Conservation (phyloP, 768 basidiomycete species). For the Pluteus cervinus region DNA sequence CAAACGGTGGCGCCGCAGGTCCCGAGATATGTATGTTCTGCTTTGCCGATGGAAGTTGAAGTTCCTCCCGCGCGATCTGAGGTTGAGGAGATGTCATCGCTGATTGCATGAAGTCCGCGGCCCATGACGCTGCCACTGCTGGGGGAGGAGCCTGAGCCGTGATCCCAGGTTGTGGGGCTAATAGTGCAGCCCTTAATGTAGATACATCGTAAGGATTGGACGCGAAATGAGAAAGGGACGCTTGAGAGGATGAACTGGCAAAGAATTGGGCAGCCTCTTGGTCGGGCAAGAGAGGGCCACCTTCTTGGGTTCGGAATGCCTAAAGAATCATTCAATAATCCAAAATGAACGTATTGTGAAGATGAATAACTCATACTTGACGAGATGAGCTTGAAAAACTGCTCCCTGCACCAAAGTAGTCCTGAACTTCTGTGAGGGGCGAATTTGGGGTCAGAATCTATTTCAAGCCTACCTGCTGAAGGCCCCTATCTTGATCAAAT, state of each 20-base stretch:
- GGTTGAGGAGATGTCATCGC: conserved; percentile 14
- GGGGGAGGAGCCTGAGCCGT: conserved; percentile 19
- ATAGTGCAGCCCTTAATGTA: conserved; percentile 44
- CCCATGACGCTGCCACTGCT: conserved; percentile 47
- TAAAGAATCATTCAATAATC: conserved; percentile 16
- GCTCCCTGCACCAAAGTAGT: conserved; percentile 53
- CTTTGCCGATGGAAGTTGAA: too few species aligned
- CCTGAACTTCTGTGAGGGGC: conserved; percentile 35
- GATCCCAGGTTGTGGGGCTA: conserved; percentile 18
- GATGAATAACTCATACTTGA: conserved; percentile 38
- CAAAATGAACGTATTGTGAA: neutral
- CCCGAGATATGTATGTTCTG: too few species aligned
- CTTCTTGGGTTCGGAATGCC: conserved; percentile 55
- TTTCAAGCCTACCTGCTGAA: conserved; percentile 58
- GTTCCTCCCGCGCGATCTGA: too few species aligned
- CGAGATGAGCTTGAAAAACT: conserved; percentile 54
- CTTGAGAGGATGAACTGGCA: conserved; percentile 24
- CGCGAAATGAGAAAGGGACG: conserved; percentile 30
- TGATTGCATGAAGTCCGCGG: conserved; percentile 51
- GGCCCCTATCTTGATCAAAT: conserved; percentile 73
- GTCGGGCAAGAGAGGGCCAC: conserved; percentile 34
- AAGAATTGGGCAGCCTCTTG: conserved; percentile 75
- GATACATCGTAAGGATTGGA: conserved; percentile 51
- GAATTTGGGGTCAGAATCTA: conserved; percentile 6
- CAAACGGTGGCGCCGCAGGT: neutral